phyloP scores from a whole-genome alignment of 306 rosid species.

The Quercus aquifolioides region DNA sequence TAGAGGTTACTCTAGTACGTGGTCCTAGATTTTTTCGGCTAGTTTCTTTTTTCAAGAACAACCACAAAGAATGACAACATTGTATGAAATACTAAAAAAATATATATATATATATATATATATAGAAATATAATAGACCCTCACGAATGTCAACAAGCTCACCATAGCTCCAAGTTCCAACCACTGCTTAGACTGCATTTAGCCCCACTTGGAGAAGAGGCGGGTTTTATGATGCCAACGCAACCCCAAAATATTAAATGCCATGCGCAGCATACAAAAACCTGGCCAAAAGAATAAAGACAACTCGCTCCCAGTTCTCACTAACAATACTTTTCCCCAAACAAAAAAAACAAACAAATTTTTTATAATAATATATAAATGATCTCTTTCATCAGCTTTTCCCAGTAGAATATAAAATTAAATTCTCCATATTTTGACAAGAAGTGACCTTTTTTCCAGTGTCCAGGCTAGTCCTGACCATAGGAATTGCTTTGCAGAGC shows the following conservation, averaged over 20 bases:
- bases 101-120: no score
- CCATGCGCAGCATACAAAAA: background rate
- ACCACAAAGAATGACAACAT: background rate
- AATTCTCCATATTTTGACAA: background rate
- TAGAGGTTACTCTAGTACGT: background rate
- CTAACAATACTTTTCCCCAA: background rate
- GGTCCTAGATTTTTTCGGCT: no score
- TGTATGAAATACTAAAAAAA: background rate
- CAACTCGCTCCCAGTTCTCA: conserved; percentile 1
- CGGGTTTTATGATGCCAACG: conserved; percentile 21
- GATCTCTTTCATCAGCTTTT: background rate
- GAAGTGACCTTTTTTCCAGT: background rate
- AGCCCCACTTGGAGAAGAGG: conserved; percentile 29
- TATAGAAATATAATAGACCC: background rate
- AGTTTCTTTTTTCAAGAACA: no score
- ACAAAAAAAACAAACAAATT: background rate
- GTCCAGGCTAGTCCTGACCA: background rate
- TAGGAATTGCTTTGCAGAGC: background rate
- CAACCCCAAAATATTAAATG: conserved; percentile 22
- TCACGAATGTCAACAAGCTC: conserved; percentile 37
- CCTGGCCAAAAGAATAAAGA: background rate
- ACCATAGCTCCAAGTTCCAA: conserved; percentile 67
- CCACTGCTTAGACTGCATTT: conserved; percentile 31
- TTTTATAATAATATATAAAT: background rate
- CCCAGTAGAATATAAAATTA: background rate